Base-by-base conservation (phyloP, 2,329 filamentous ascomycete genomes). In the Nemania diffusa region DNA sequence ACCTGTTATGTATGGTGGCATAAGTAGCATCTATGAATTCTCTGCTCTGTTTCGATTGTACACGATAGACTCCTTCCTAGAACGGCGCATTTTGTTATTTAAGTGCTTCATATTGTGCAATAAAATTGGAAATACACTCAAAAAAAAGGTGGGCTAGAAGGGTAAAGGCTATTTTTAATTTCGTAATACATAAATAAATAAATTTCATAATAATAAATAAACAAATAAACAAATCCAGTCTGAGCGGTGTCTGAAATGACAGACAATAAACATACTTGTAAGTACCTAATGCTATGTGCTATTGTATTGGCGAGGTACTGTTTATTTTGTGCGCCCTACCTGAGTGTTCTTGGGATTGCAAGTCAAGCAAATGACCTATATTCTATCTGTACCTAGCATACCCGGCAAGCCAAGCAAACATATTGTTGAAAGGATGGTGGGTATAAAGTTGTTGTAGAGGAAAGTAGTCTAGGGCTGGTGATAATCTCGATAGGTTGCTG, bases 401-500 rank as follows among this genome's bases (percentile, higher is more conserved):
- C n/a, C 8, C 5, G 24, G 29, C 5, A 37, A n/a, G n/a, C 51
- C 20, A 34, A 24, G 51, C 7, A 13, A 37, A 34, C 17, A 53
- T 17, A n/a, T 48, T 17, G 26, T 52, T 17, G 50, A 15, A 40
- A 27, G 27, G 24, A 56, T 20, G 9, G 17, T 20, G 42, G 20
- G 50, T 17, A 56, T 53, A 40, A 24, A 50, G 17, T 40, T 51
- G 20, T 42, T 27, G 52, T 57, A 17, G 29, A 27, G 37, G 50
- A 55, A 40, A 40, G 3, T 13, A 17, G 32, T 46, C 9, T n/a
- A 48, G 24, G 27, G 24, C 17, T 17, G 48, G 11, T 51, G 29
- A 34, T 53, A 22, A 13, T 37, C 29, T 34, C 20, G n/a, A 53
- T 26, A 53, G 22, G 57, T 52, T 52, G 53, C 55, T 51, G 42